phyloP scores from a whole-genome alignment of 495 filamentous ascomycete species.

The Staphylotrichum tortipilum region DNA sequence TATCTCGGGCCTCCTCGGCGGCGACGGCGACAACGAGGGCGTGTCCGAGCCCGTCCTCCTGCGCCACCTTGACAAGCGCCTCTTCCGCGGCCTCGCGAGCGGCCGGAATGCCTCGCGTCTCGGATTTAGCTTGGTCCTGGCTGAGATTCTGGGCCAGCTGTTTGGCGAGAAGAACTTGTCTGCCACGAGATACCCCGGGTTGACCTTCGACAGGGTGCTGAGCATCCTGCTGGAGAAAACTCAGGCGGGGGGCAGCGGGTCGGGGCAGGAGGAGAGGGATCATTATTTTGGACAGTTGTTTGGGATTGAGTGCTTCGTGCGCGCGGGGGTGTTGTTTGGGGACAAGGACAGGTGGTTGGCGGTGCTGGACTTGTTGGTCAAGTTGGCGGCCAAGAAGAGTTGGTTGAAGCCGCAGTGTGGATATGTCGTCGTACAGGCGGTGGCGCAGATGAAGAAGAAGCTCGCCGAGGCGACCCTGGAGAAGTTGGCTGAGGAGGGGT shows the following conservation, averaged over 20 bases:
- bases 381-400: constrained; percentile 56
- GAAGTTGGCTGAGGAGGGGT: constrained; percentile 49
- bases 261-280: constrained; percentile 77
- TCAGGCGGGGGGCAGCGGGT: constrained; percentile 50
- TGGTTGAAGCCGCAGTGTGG: constrained; percentile 88
- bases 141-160: constrained; percentile 67
- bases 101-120: constrained; percentile 79
- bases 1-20: constrained; percentile 36
- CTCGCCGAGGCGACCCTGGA: constrained; percentile 55
- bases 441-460: constrained; percentile 40
- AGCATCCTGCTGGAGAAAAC: constrained; percentile 62
- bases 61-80: constrained; percentile 49
- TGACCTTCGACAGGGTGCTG: constrained; percentile 50
- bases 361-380: constrained; percentile 50
- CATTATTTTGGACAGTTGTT: constrained; percentile 79
- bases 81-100: constrained; percentile 84
- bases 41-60: constrained; percentile 38
- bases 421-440: constrained; percentile 53
- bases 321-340: constrained; percentile 61
- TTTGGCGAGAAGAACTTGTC: constrained; percentile 38
- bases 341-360: constrained; percentile 51
- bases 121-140: constrained; percentile 85
- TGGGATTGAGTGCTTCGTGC: constrained; percentile 74
- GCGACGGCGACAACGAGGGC: constrained; percentile 25
- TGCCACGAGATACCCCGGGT: constrained; percentile 34